Evolutionary conservation across 345 rosid genomes (phyloP).

Genomic region (Salix purpurea): DNA sequence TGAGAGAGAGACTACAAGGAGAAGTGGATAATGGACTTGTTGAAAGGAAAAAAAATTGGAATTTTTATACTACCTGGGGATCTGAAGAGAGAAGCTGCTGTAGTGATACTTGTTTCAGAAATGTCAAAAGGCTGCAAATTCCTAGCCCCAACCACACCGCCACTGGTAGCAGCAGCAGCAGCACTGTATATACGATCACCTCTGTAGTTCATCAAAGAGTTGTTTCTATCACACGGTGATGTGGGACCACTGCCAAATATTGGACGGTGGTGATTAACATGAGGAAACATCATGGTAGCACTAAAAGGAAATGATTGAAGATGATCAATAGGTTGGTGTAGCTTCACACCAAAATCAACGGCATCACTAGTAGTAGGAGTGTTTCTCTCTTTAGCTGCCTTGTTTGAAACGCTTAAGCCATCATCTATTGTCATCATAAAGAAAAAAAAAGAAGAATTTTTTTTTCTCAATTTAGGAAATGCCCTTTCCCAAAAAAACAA

Average conservation of each 20-base stretch:
- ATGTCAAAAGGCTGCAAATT: slow-evolving; percentile 33
- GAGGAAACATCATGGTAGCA: slow-evolving; percentile 29
- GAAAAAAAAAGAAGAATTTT: background rate
- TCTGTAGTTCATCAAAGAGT: background rate
- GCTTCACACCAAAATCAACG: slow-evolving; percentile 24
- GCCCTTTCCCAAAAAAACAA: slow-evolving; percentile 10
- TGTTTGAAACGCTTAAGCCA: slow-evolving; percentile 39
- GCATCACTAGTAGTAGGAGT: slow-evolving; percentile 4
- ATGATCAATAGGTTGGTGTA: slow-evolving; percentile 9
- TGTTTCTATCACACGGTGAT: slow-evolving; percentile 9
- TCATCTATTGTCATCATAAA: slow-evolving; percentile 18
- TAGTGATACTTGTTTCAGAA: background rate
- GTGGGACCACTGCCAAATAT: slow-evolving; percentile 25
- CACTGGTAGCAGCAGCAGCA: slow-evolving; percentile 4
- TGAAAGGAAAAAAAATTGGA: background rate
- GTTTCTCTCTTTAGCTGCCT: slow-evolving; percentile 21
- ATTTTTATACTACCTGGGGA: slow-evolving; percentile 27
- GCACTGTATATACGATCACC: background rate
- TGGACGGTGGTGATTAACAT: slow-evolving; percentile 32
- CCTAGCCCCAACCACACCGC: slow-evolving; percentile 10
- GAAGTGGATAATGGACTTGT: background rate
- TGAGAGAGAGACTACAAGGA: background rate
- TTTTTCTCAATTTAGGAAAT: slow-evolving; percentile 12
- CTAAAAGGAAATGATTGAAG: slow-evolving; percentile 18
- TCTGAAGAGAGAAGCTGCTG: slow-evolving; percentile 23